A percentile compares a stretch with the other conserved stretches of the same genome.
These are phyloP conservation scores for Flaveria linearis DNA, from an alignment of 129 eudicot genomes.

Conservation along the genomic window DNA sequence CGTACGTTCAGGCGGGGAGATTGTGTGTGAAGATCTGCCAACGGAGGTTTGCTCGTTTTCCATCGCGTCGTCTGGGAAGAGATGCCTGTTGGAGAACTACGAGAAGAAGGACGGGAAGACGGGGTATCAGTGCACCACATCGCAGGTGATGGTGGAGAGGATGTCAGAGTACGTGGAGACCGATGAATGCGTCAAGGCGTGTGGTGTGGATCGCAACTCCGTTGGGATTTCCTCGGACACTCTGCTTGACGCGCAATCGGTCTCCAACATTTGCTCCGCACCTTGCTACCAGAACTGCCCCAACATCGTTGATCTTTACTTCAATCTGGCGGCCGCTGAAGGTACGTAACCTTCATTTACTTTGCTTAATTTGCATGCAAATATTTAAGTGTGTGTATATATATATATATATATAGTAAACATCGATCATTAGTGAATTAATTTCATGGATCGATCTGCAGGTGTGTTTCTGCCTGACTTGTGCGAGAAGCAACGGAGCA, in stretches of 20 bases:
- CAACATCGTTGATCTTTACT: slow-evolving; percentile 79
- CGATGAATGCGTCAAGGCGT: slow-evolving; percentile 61
- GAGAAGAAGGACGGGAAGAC: slow-evolving; percentile 37
- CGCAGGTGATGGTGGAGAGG: slow-evolving; percentile 72
- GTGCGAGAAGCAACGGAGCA: slow-evolving; percentile 60
- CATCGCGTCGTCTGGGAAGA: slow-evolving; percentile 71
- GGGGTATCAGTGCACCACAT: slow-evolving; percentile 58
- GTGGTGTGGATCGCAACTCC: slow-evolving; percentile 62
- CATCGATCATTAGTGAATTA: too few species aligned
- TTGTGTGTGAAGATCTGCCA: slow-evolving; percentile 58
- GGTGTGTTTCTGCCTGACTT: slow-evolving; percentile 70
- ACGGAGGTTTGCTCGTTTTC: slow-evolving; percentile 54
- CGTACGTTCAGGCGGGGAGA: slow-evolving; percentile 36
- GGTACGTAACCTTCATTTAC: slow-evolving; percentile 38
- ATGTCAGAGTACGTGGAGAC: slow-evolving; percentile 71
- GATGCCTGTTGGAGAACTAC: slow-evolving; percentile 72
- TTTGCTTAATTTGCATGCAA: too few species aligned
- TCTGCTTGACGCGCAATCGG: slow-evolving; percentile 57
- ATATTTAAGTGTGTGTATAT: too few species aligned
- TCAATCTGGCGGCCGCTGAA: slow-evolving; percentile 83
- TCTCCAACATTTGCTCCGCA: slow-evolving; percentile 64
- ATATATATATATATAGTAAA: too few species aligned
- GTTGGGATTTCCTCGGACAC: slow-evolving; percentile 78
- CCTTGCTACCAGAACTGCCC: slow-evolving; percentile 78
- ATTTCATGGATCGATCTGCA: slow-evolving; percentile 19